These are phyloP conservation scores for Acephala macrosclerotiorum DNA, from an alignment of 2,329 filamentous ascomycete species.

Conservation along the genomic window DNA sequence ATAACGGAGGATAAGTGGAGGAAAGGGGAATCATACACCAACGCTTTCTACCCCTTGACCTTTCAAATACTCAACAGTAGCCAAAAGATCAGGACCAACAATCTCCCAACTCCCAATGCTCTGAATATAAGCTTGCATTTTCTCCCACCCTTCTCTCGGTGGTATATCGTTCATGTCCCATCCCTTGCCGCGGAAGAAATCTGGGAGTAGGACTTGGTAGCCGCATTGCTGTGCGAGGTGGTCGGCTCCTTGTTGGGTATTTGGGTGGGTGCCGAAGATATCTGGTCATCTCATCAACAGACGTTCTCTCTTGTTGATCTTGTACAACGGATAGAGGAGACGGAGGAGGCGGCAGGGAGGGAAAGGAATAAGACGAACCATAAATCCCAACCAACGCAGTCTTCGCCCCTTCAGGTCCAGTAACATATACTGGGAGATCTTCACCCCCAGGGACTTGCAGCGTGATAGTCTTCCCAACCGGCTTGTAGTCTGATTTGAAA, in stretches of 20 bases:
- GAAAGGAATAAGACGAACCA: neutral
- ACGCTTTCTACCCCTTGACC: neutral
- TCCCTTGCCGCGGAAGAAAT: conserved; percentile 21
- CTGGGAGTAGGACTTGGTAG: neutral
- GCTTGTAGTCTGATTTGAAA: conserved; percentile 15
- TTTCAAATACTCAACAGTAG: neutral
- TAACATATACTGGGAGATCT: neutral
- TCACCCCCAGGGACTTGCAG: neutral
- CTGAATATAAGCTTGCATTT: conserved; percentile 17
- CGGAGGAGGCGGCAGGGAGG: neutral
- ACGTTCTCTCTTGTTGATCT: no score
- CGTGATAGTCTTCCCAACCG: conserved; percentile 2
- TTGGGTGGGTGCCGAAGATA: conserved; percentile 18
- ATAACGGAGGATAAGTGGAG: neutral
- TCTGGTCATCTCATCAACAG: conserved; percentile 1
- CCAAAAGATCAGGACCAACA: conserved; percentile 7
- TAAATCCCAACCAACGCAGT: conserved; percentile 1
- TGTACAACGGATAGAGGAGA: no score
- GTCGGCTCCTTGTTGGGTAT: conserved; percentile 14
- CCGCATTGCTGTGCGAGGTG: neutral
- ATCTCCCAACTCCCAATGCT: conserved; percentile 17
- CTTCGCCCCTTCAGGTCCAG: neutral
- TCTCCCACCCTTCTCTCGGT: conserved; percentile 12
- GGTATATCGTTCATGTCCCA: conserved; percentile 16
- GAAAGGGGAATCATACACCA: neutral